A percentile compares a stretch with the other conserved stretches of the same genome.
These are phyloP conservation scores for Phoenix dactylifera DNA, from an alignment of 176 grass and related monocot species.

Conservation along the genomic window DNA sequence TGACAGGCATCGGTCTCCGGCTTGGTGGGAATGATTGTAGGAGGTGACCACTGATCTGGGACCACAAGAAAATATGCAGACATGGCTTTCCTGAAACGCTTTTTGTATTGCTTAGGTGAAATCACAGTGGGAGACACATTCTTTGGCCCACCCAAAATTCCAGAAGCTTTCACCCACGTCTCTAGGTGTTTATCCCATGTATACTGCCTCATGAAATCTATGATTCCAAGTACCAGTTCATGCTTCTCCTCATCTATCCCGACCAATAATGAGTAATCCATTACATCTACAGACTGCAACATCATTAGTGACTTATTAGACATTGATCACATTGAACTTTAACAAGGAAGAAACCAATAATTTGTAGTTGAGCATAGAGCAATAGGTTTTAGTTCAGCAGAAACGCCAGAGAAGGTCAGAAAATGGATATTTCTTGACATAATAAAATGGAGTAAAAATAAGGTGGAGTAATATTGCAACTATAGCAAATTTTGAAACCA, in stretches of 20 bases:
- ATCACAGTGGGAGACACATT: constrained; percentile 90
- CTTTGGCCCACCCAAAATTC: constrained; percentile 86
- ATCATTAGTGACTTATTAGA: constrained; percentile 12
- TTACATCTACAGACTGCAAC: constrained; percentile 83
- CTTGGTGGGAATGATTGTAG: constrained; percentile 24
- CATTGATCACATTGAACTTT: no score
- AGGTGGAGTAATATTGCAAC: no score
- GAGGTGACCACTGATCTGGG: constrained; percentile 79
- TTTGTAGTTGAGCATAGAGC: no score
- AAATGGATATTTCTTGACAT: no score
- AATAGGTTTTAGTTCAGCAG: no score
- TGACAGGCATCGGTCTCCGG: constrained; percentile 33
- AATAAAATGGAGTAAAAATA: no score
- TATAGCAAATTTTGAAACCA: no score
- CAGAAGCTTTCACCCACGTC: constrained; percentile 97
- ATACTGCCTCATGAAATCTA: constrained; percentile 97
- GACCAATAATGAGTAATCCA: constrained; percentile 94
- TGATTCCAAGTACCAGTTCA: constrained; percentile 84
- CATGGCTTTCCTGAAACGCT: constrained; percentile 92
- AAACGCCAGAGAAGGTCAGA: no score
- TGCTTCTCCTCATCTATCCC: constrained; percentile 81
- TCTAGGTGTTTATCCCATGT: constrained; percentile 97
- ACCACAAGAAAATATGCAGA: constrained; percentile 89
- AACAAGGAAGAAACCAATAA: no score
- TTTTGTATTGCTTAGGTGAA: constrained; percentile 98